Evolutionary conservation across 78 protist genomes (phyloP).

Genomic region (Polysphondylium violaceum): DNA sequence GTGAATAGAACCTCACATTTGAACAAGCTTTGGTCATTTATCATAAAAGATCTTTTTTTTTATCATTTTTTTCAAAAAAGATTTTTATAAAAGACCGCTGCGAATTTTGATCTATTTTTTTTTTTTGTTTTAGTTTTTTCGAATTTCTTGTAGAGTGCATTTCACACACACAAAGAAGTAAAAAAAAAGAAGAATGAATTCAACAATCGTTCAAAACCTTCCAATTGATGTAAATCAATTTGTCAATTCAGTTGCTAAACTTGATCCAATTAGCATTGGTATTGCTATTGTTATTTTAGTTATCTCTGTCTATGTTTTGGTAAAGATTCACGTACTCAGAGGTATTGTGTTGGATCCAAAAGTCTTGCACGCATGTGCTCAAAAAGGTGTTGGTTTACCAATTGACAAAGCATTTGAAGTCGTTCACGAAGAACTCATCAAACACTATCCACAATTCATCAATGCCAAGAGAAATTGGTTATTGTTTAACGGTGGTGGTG

Average conservation of each 20-base stretch:
- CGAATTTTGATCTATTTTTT: too few species aligned
- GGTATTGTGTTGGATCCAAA: conserved; percentile 48
- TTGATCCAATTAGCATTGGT: conserved; percentile 14
- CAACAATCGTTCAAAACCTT: too few species aligned
- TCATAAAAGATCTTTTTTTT: too few species aligned
- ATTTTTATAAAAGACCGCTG: too few species aligned
- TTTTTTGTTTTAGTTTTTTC: too few species aligned
- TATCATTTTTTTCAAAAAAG: too few species aligned
- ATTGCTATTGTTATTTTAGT: conserved; percentile 24
- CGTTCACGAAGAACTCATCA: conserved; percentile 41
- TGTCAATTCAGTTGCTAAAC: background rate
- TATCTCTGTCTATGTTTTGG: conserved; percentile 19
- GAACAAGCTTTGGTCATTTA: too few species aligned
- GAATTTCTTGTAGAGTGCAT: too few species aligned
- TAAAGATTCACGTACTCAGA: conserved; percentile 44
- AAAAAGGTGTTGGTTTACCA: conserved; percentile 79
- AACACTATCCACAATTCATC: conserved; percentile 70
- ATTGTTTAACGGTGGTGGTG: conserved; percentile 86
- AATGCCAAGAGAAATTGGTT: conserved; percentile 56
- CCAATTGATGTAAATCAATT: background rate
- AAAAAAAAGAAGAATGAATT: too few species aligned
- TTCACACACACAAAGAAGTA: too few species aligned
- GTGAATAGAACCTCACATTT: too few species aligned
- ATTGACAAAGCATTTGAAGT: conserved; percentile 62
- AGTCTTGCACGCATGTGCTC: conserved; percentile 58